Evolutionary conservation across 768 basidiomycete species (phyloP).

Genomic region (Tylopilus balloui): DNA sequence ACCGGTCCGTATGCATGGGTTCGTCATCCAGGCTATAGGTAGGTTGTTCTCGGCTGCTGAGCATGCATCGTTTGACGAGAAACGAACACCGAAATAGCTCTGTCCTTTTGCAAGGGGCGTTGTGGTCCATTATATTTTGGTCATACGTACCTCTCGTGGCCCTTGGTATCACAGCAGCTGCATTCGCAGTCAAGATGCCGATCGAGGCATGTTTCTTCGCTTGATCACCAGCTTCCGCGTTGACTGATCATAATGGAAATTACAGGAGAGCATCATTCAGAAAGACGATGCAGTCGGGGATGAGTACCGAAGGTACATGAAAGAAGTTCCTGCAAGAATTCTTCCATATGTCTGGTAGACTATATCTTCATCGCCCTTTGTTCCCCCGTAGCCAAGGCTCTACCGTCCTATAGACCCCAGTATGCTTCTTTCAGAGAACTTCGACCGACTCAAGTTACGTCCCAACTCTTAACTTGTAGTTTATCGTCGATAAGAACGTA

Average conservation of each 20-base stretch:
- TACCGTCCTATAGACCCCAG: neutral
- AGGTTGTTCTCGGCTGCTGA: neutral
- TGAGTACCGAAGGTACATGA: conserved; percentile 29
- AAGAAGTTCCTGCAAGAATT: conserved; percentile 25
- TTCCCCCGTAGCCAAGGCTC: neutral
- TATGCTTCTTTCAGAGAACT: neutral
- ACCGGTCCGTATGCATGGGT: conserved; percentile 33
- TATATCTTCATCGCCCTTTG: neutral
- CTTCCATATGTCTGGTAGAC: conserved; percentile 26
- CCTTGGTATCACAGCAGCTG: conserved; percentile 13
- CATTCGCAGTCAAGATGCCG: conserved; percentile 30
- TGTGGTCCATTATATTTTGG: conserved; percentile 29
- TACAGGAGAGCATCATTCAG: conserved; percentile 28
- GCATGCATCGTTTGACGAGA: neutral
- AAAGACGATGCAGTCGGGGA: conserved; percentile 16
- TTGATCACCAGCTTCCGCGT: neutral
- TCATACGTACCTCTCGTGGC: conserved; percentile 26
- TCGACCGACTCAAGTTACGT: too few relatives aligned
- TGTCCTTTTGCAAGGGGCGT: conserved; percentile 14
- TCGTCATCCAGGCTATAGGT: conserved; percentile 33
- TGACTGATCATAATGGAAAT: neutral
- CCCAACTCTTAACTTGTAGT: too few relatives aligned
- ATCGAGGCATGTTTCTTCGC: conserved; percentile 23
- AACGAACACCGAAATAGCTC: conserved; percentile 1
- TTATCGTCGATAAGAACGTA: too few relatives aligned